Evolutionary conservation across 2,329 filamentous ascomycete species (phyloP), one percentile per base, ranked within the genome.

Genomic region (Thielaviopsis populi): DNA sequence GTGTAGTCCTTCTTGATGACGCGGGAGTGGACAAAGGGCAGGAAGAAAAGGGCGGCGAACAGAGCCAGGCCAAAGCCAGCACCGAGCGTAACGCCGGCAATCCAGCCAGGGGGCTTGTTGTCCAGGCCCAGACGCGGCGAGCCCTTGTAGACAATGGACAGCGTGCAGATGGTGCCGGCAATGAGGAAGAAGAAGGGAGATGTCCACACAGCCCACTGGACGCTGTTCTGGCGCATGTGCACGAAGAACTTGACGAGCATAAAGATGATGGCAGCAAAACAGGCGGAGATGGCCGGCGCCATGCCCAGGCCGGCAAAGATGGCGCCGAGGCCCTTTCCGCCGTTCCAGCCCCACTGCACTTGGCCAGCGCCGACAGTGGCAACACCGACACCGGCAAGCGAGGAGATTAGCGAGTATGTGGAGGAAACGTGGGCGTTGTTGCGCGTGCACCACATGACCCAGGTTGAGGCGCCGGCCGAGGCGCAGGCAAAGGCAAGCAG

Each of bases 81-180:
- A 48, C 86, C 85, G 66, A 89, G 70, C 19, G 83, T 85, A 66
- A 89, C 85, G 15, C 80, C 75, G 11, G 79, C 85, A 66, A 90
- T 82, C 70, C 82, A 90, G 80, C 81, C 84, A 8, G 74, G 73
- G 1, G 87, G 84, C 77, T 85, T 87, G 74, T 85, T 82, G 75
- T 75, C 78, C 33, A 89, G 76, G 24, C 80, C 79, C 37, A 88
- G 79, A 66, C 78, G 84, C 27, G 87, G 86, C 10, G 87, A 89
- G 40, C 87, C 87, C 79, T 91, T 90, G 80, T 89, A 90, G 69
- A 91, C 87, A 69, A 91, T 84, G 53, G 85, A 89, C 4, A 91
- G 78, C 0, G 87, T 87, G 75, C 86, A 89, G 70, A 91, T 75
- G 65, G 85, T 88, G 63, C 79, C 85, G 64, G 87, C 86, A 66